Percentiles rank a stretch among this genome's conserved stretches.
Conservation (phyloP, 192 early-diverging fungal species). For the Coemansia sp. region DNA sequence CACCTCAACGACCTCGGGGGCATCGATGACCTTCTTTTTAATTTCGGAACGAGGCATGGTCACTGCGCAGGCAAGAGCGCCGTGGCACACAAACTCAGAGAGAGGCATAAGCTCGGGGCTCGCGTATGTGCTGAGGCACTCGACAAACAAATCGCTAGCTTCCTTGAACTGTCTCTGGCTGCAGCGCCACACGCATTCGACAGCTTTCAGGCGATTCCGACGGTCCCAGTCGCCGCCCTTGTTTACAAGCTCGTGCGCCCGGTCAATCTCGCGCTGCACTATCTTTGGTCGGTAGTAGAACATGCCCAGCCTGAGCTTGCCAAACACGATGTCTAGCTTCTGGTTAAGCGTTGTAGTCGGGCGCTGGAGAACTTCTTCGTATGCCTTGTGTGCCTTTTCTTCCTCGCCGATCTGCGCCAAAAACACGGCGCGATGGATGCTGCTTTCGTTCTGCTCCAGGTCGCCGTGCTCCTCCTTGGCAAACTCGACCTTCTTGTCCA, state of each 20-base stretch:
- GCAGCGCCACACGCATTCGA: constrained; percentile 90
- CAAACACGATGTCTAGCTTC: constrained; percentile 92
- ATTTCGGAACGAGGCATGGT: constrained; percentile 88
- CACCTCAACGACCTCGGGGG: constrained; percentile 96
- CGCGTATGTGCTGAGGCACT: constrained; percentile 93
- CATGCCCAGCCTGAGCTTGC: constrained; percentile 87
- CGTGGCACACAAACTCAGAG: constrained; percentile 94
- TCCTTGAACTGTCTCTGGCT: constrained; percentile 95
- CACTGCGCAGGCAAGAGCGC: constrained; percentile 82
- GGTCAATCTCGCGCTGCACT: constrained; percentile 38
- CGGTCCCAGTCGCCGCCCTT: constrained; percentile 99
- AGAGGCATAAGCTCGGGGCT: constrained; percentile 97
- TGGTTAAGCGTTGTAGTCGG: constrained; percentile 82
- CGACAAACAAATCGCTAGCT: constrained; percentile 84
- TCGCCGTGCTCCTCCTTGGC: constrained; percentile 93
- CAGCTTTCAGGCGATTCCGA: constrained; percentile 94
- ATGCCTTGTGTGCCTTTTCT: constrained; percentile 85
- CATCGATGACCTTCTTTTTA: constrained; percentile 91
- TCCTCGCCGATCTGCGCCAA: constrained; percentile 93
- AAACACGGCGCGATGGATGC: constrained; percentile 87
- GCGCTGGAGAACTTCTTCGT: constrained; percentile 79
- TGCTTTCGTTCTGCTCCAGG: constrained; percentile 60
- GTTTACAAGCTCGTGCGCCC: constrained; percentile 77
- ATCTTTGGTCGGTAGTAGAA: constrained; percentile 84
- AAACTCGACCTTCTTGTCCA: constrained; percentile 83